Evolutionary conservation across 2,329 filamentous ascomycete species (phyloP).

Genomic region (Apiospora kogelbergensis): DNA sequence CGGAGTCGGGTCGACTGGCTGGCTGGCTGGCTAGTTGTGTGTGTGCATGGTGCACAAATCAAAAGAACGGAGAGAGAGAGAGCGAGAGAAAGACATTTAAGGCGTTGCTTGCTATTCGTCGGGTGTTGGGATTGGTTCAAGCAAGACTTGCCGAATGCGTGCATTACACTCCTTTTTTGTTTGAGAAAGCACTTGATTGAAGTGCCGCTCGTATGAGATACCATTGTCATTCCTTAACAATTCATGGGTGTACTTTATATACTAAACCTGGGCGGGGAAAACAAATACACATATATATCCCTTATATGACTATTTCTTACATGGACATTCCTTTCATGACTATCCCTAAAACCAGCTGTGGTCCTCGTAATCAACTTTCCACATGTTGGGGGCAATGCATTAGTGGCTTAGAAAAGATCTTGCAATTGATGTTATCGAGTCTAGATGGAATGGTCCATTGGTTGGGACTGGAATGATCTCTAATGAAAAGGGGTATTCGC

Average conservation of each 20-base stretch:
- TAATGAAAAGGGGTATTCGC: not conserved
- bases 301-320: not conserved
- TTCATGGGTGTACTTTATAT: constrained; percentile 3
- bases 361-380: not conserved
- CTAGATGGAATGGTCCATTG: not conserved
- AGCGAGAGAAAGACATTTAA: not conserved
- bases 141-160: constrained; percentile 1
- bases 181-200: not conserved
- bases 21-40: constrained; percentile 4
- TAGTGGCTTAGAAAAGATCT: not conserved
- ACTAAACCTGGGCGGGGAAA: not conserved
- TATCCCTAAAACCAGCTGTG: not conserved
- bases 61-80: not conserved
- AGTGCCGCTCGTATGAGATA: not conserved
- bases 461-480: not conserved
- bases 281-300: not conserved
- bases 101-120: not conserved
- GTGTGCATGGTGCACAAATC: not conserved
- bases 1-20: not conserved
- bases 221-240: constrained; percentile 1
- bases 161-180: constrained; percentile 4
- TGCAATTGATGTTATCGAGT: not conserved
- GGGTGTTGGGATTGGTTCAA: constrained; percentile 1
- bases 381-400: not conserved
- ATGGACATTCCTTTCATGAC: not conserved